Evolutionary conservation across 192 early-diverging fungal genomes (phyloP).

Genomic region (Dissophora ornata): DNA sequence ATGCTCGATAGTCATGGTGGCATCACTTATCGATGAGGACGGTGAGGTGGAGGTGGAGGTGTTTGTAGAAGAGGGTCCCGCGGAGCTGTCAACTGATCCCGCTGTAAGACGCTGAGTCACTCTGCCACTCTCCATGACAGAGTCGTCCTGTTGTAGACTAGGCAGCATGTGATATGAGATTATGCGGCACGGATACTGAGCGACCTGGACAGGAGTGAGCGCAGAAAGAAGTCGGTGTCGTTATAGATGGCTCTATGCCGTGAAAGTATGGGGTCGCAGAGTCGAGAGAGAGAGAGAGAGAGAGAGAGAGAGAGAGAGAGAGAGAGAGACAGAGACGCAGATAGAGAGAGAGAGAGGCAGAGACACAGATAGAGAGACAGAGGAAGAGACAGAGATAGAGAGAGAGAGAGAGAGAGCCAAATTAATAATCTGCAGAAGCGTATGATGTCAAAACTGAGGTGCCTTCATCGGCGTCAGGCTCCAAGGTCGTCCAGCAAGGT

Average conservation of each 20-base stretch:
- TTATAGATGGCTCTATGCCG: no score
- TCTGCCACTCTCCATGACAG: constrained; percentile 28
- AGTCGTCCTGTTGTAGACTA: constrained; percentile 30
- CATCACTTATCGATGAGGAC: constrained; percentile 41
- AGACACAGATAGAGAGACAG: no score
- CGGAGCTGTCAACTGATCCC: constrained; percentile 40
- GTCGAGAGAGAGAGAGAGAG: neutral
- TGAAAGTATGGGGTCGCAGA: no score
- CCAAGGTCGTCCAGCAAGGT: no score
- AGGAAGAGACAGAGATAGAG: no score
- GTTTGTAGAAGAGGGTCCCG: constrained; percentile 25
- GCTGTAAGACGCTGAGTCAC: constrained; percentile 13
- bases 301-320: no score
- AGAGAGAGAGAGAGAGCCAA: no score
- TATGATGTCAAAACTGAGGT: no score
- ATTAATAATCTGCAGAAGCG: no score
- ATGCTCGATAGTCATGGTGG: constrained; percentile 37
- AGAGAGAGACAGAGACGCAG: neutral
- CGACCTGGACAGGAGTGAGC: no score
- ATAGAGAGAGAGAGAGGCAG: neutral
- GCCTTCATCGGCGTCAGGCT: no score
- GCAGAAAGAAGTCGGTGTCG: neutral
- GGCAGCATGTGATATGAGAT: constrained; percentile 33
- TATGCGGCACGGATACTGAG: neutral
- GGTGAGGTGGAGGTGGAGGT: constrained; percentile 49